Percentiles rank a stretch among this genome's conserved stretches.
phyloP scores from a whole-genome alignment of 192 early-diverging fungal genomes.

The Coemansia umbellata region DNA sequence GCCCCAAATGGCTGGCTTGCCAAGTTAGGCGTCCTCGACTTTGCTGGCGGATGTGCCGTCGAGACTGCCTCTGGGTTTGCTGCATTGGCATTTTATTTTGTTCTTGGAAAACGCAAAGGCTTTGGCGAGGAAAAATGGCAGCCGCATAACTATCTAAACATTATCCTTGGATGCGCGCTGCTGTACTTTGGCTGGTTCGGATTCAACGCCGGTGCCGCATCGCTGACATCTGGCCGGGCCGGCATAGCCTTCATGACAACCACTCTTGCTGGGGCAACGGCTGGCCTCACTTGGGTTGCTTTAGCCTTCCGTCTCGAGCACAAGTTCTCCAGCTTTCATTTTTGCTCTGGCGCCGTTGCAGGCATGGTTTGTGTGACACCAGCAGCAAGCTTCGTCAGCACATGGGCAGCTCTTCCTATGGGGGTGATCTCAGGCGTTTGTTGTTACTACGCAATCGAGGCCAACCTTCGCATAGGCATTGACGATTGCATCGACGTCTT shows the following conservation, averaged over 20 bases:
- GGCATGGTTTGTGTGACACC: slow-evolving; percentile 89
- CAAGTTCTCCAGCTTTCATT: slow-evolving; percentile 77
- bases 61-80: slow-evolving; percentile 76
- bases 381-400: slow-evolving; percentile 70
- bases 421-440: slow-evolving; percentile 63
- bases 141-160: slow-evolving; percentile 79
- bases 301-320: slow-evolving; percentile 66
- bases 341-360: slow-evolving; percentile 86
- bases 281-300: slow-evolving; percentile 67
- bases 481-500: slow-evolving; percentile 84
- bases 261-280: slow-evolving; percentile 66
- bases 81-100: slow-evolving; percentile 78
- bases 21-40: slow-evolving; percentile 73
- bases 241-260: slow-evolving; percentile 75
- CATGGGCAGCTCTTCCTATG: slow-evolving; percentile 71
- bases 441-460: slow-evolving; percentile 61
- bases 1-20: slow-evolving; percentile 73
- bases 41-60: slow-evolving; percentile 86
- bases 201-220: slow-evolving; percentile 82
- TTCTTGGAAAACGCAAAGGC: slow-evolving; percentile 74
- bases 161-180: slow-evolving; percentile 75
- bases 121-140: slow-evolving; percentile 57
- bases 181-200: slow-evolving; percentile 93
- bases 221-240: slow-evolving; percentile 66
- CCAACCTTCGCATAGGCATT: slow-evolving; percentile 64